phyloP scores from a whole-genome alignment of 768 basidiomycete species.

The Hypholoma fasciculare region DNA sequence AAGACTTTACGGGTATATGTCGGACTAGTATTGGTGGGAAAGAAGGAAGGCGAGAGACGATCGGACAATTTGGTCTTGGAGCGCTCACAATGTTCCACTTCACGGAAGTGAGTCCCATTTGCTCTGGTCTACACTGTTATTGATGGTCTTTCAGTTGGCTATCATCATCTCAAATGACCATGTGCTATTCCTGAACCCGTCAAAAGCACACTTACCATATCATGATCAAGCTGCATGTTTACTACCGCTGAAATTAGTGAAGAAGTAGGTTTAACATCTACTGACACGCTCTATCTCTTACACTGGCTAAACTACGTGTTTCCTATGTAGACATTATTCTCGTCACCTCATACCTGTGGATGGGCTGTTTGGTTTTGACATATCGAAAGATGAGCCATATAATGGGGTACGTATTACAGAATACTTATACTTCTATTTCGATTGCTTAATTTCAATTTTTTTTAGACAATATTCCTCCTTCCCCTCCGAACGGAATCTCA shows the following conservation, averaged over 20 bases:
- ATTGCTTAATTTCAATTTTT: neutral
- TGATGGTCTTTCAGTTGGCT: conserved; percentile 23
- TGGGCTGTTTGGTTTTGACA: conserved; percentile 42
- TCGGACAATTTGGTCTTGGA: conserved; percentile 54
- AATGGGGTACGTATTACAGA: conserved; percentile 37
- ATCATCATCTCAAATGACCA: conserved; percentile 31
- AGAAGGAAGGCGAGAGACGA: conserved; percentile 31
- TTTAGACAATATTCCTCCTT: conserved; percentile 34
- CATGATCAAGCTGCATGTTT: conserved; percentile 28
- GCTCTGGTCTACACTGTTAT: neutral
- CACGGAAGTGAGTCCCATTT: conserved; percentile 37
- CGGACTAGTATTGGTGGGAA: conserved; percentile 48
- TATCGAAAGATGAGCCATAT: conserved; percentile 25
- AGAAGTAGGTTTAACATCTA: conserved; percentile 24
- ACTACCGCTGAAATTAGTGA: conserved; percentile 32
- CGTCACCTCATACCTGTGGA: conserved; percentile 40
- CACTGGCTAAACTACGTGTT: neutral
- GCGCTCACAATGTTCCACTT: conserved; percentile 54
- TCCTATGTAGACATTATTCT: conserved; percentile 34
- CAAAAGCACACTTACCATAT: conserved; percentile 39
- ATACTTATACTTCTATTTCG: neutral
- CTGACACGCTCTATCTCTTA: neutral
- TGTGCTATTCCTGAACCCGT: conserved; percentile 46
- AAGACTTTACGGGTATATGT: conserved; percentile 49
- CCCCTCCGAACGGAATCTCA: conserved; percentile 37